Conservation (phyloP, 2,329 filamentous ascomycete genomes). For the Aureobasidium sp. region DNA sequence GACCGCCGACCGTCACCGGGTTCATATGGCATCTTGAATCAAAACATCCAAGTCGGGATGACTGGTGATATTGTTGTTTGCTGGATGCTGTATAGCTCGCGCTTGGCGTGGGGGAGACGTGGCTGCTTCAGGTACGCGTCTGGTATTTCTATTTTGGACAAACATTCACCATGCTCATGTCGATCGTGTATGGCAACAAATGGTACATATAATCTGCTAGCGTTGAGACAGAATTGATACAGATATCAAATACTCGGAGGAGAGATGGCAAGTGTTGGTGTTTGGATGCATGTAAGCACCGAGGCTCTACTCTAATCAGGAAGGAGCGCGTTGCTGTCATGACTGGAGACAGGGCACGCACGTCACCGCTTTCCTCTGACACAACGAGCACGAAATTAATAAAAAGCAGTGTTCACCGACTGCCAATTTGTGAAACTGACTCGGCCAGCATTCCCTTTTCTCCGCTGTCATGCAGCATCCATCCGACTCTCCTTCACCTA, state of each 20-base stretch:
- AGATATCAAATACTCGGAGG: background rate
- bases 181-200: background rate
- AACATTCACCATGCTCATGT: background rate
- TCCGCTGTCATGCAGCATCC: background rate
- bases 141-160: background rate
- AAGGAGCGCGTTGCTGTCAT: background rate
- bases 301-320: background rate
- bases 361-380: background rate
- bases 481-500: background rate
- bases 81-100: slow-evolving; percentile 3
- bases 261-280: background rate
- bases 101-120: slow-evolving; percentile 12
- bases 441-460: background rate
- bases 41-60: background rate
- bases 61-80: background rate
- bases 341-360: background rate
- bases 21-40: slow-evolving; percentile 49
- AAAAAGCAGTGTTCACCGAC: slow-evolving; percentile 9
- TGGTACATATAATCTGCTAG: too few relatives aligned
- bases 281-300: background rate
- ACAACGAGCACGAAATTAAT: background rate
- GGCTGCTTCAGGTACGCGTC: slow-evolving; percentile 11
- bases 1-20: slow-evolving; percentile 48
- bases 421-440: slow-evolving; percentile 1
- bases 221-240: background rate